Evolutionary conservation across 495 filamentous ascomycete species (phyloP).

Genomic region (Lasiosphaeria hispida): DNA sequence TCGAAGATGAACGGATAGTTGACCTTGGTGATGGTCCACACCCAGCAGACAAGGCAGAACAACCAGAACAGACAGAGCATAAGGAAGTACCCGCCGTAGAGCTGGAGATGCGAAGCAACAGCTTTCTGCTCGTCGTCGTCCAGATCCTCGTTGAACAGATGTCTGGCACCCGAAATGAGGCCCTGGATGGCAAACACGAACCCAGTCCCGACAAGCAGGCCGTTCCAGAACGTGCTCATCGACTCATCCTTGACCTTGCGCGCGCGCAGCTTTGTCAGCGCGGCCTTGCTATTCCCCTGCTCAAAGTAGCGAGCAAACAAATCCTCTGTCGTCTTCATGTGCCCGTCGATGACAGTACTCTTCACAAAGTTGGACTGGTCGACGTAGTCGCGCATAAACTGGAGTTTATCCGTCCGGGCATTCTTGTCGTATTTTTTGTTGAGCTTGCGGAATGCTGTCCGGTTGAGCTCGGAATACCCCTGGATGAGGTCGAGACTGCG

Average conservation of each 20-base stretch:
- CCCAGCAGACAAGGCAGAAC: conserved; percentile 73
- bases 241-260: conserved; percentile 54
- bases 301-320: conserved; percentile 92
- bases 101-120: conserved; percentile 72
- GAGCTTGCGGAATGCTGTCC: conserved; percentile 92
- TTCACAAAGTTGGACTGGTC: conserved; percentile 89
- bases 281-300: conserved; percentile 84
- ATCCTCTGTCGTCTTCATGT: conserved; percentile 80
- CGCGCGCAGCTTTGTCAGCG: conserved; percentile 75
- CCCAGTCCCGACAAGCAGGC: conserved; percentile 71
- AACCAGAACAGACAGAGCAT: conserved; percentile 67
- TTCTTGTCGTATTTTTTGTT: conserved; percentile 99
- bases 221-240: conserved; percentile 75
- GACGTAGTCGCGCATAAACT: conserved; percentile 89
- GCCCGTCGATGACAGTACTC: conserved; percentile 71
- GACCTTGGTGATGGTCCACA: conserved; percentile 80
- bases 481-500: conserved; percentile 86
- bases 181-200: conserved; percentile 71
- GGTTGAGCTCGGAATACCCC: conserved; percentile 82
- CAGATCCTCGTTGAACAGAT: conserved; percentile 51
- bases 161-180: conserved; percentile 59
- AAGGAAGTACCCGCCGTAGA: conserved; percentile 84
- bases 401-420: conserved; percentile 57
- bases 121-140: conserved; percentile 44
- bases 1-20: conserved; percentile 98